phyloP scores from a whole-genome alignment of 306 rosid species.

The Medicago lupulina region DNA sequence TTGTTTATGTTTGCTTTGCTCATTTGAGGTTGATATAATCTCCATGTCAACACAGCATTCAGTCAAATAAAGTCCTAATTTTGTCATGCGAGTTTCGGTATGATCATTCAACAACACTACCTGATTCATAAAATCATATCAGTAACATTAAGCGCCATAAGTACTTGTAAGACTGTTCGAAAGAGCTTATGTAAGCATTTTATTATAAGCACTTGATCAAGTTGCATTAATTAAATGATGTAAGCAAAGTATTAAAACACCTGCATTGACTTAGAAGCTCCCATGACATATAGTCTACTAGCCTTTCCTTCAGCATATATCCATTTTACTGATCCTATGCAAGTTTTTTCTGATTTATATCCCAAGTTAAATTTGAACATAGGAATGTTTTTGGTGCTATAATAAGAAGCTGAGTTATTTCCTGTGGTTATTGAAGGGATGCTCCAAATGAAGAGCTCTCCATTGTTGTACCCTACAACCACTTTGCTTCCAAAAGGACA shows the following conservation, averaged over 20 bases:
- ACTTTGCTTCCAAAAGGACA: conserved; percentile 86
- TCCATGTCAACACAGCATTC: conserved; percentile 80
- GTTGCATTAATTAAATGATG: background rate
- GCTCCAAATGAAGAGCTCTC: conserved; percentile 84
- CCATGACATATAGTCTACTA: conserved; percentile 74
- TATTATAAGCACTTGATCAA: background rate
- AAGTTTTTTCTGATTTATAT: conserved; percentile 73
- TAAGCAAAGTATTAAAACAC: conserved; percentile 46
- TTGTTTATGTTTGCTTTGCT: conserved; percentile 74
- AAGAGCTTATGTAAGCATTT: background rate
- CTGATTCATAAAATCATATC: conserved; percentile 50
- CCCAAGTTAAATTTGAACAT: conserved; percentile 79
- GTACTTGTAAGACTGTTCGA: background rate
- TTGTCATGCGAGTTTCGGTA: conserved; percentile 70
- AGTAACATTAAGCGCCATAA: conserved; percentile 2
- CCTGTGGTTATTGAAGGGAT: conserved; percentile 56
- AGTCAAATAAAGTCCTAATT: conserved; percentile 72
- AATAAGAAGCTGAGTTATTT: conserved; percentile 47
- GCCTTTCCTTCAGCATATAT: conserved; percentile 77
- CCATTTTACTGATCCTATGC: conserved; percentile 77
- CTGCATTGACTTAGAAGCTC: conserved; percentile 71
- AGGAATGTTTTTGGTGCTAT: conserved; percentile 57
- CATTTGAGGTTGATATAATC: conserved; percentile 63
- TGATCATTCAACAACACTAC: conserved; percentile 79
- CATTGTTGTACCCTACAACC: conserved; percentile 84